Conservation (phyloP, 164 flowering plant genomes). For the Platanus orientalis region DNA sequence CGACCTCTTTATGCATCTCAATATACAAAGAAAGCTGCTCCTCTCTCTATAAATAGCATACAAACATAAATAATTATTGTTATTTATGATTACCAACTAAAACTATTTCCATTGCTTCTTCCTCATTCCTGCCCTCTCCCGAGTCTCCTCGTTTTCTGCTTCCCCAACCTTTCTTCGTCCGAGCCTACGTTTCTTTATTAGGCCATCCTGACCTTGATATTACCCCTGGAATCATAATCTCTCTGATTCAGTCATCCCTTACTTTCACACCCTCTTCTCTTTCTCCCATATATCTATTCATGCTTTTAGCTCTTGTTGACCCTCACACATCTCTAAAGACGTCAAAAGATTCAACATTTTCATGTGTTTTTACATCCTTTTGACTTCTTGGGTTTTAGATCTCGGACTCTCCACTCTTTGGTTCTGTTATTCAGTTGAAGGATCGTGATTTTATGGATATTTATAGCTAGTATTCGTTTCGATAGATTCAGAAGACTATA, state of each 20-base stretch:
- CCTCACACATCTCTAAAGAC: neutral
- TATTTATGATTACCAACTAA: too few species aligned
- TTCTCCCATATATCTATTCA: neutral
- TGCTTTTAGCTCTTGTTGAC: neutral
- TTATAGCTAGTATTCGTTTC: neutral
- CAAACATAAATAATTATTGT: too few species aligned
- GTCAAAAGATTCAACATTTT: neutral
- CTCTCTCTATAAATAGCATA: too few species aligned
- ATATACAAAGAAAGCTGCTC: too few species aligned
- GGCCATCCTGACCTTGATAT: too few species aligned
- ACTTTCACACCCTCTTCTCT: neutral
- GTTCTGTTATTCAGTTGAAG: neutral
- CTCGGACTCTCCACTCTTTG: neutral
- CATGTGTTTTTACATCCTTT: neutral
- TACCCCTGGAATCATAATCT: neutral
- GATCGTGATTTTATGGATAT: slow-evolving; percentile 15
- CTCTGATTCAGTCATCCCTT: neutral
- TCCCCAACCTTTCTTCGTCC: too few species aligned
- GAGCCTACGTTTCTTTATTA: too few species aligned
- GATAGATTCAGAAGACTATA: neutral
- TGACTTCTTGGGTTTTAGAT: neutral
- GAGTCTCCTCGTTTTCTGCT: too few species aligned
- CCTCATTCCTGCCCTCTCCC: too few species aligned
- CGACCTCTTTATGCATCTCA: too few species aligned
- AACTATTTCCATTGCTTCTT: too few species aligned